Base-by-base conservation (phyloP, 108 stramenopile genomes). In the Nitzschia inconspicua region DNA sequence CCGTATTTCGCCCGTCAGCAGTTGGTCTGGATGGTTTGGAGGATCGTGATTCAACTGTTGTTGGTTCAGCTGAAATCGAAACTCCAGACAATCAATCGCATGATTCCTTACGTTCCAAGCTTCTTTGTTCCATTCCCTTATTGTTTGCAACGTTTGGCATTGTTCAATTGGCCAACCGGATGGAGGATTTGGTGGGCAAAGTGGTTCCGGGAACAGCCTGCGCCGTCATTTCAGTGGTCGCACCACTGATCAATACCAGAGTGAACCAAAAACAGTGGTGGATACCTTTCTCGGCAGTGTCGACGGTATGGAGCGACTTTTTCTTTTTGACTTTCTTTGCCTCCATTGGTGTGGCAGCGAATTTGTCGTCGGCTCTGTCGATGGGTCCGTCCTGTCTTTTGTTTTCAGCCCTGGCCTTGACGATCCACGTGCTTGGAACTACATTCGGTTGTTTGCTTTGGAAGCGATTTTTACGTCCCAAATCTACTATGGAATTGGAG, bases 271-370 rank as follows among this genome's bases (percentile, higher is more conserved):
- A 58, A 24, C 44, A 30, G 18, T 68, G 1, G 6, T 20, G 10
- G 47, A 32, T 4, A 4, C 34, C 53, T 8, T 54, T 54, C 24
- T 42, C 13, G 11, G 16, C 16, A 44, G 47, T 30, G 28, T 32
- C 48, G 14, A 57, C 47, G 65, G 36, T 10, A 66, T 53, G 25
- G 23, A 37, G 53, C 65, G 60, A 80, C 36, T 57, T 78, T 34
- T 83, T 68, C 32, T 87, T 87, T 58, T 46, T 76, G 40, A 56
- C 78, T 4, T 69, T 91, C 11, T 91, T 91, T 65, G 81, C 85
- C 3, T 54, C 83, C 23, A 75, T 91, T 34, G 89, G 89, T 1
- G 62, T 76, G 8, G 65, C 78, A 25, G 73, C 79, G 19, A 67
- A 86, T 67, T 13, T 85, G 19, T 47, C 53, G n/a, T 60, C 64